Evolutionary conservation across 495 filamentous ascomycete genomes (phyloP).

Genomic region (Penicillium manginii): DNA sequence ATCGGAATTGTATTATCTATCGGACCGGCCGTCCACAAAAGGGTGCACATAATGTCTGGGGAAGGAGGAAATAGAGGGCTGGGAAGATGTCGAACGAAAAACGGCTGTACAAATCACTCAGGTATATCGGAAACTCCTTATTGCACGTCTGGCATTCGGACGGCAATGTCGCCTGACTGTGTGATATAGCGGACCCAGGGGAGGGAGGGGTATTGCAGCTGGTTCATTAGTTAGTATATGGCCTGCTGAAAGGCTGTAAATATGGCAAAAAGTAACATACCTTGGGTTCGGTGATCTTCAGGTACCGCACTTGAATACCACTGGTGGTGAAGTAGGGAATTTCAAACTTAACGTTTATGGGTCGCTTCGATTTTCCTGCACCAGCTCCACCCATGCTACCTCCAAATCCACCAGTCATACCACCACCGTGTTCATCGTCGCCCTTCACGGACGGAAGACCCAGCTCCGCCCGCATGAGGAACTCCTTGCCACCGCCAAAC

Average conservation of each 20-base stretch:
- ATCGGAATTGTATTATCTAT: constrained; percentile 38
- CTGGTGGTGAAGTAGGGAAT: constrained; percentile 99
- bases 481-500: constrained; percentile 97
- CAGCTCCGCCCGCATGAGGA: constrained; percentile 98
- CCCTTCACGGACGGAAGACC: constrained; percentile 93
- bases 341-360: constrained; percentile 99
- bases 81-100: constrained; percentile 2
- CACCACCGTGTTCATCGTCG: constrained; percentile 93
- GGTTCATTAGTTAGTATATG: constrained; percentile 3
- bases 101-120: constrained; percentile 37
- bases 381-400: constrained; percentile 85
- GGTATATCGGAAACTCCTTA: constrained; percentile 40
- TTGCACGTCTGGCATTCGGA: constrained; percentile 85
- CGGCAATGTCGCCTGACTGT: constrained; percentile 93
- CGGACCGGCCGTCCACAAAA: constrained; percentile 39
- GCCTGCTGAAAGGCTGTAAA: too few species aligned
- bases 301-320: constrained; percentile 95
- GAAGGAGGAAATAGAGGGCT: constrained; percentile 6
- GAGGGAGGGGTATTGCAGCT: constrained; percentile 97
- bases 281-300: constrained; percentile 99
- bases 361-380: constrained; percentile 83
- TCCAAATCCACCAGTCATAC: constrained; percentile 95
- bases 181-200: constrained; percentile 99
- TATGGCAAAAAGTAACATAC: constrained; percentile 51
- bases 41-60: constrained; percentile 20